Evolutionary conservation across 306 rosid genomes (phyloP), one percentile per base, ranked within the genome.

Genomic region (Dryas octopetala): DNA sequence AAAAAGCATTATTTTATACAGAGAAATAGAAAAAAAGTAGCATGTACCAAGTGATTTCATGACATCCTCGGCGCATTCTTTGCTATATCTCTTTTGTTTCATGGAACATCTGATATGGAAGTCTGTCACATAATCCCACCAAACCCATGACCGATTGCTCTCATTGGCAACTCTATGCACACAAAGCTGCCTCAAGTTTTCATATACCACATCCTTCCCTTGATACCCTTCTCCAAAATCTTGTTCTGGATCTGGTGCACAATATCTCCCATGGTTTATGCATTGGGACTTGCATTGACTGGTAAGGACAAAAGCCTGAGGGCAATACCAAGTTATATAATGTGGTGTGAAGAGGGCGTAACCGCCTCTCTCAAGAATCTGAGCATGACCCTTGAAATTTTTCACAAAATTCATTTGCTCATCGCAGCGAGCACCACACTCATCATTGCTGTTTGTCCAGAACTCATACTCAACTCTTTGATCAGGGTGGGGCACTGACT

Each of bases 121-220:
- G 82, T 95, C 99, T 26, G 97, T 92, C 45, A 90, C 99, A 28
- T 89, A 95, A 78, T 95, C 99, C 99, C 99, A 95, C 99, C 99
- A 95, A 28, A 92, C 85, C 99, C 99, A 92, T 2, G 99, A 83
- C n/a, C 87, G 88, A 66, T 76, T 80, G 55, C 84, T 90, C 78
- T 90, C 92, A 0, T 90, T 90, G 44, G 96, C 85, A 64, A 95
- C 96, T 80, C 96, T 88, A 83, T 95, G 99, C 23, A 95, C 99
- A 80, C 99, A 95, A 2, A 95, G 89, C 81, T 95, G 99, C 89
- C 99, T 92, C 85, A 95, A 84, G 79, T 95, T 95, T 77, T 95
- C 99, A 75, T 64, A 78, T 51, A 95, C 96, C 45, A 95, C 91
- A 71, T 95, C 99, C 81, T 89, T 95, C 86, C 99, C 99, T 83